Base-by-base conservation (phyloP, 345 rosid genomes). In the Raphanus sativus region DNA sequence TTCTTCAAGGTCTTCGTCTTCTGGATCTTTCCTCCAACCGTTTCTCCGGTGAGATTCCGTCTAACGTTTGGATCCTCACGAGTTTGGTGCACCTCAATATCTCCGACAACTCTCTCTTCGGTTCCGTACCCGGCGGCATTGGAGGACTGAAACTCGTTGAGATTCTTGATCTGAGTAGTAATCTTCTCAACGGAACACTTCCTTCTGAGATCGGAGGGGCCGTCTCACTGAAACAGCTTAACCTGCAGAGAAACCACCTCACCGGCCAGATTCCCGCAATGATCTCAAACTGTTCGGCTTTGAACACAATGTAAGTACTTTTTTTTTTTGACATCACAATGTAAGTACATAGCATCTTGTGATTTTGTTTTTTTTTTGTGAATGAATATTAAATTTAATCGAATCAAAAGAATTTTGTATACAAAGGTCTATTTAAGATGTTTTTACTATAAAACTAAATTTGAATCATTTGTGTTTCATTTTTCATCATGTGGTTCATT, bases 21-120 rank as follows among this genome's bases (percentile, higher is more conserved):
- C 75, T 95, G 73, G 98, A 95, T 87, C 75, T 95, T 48, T 95
- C 99, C 42, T 83, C 86, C 3, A 95, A 95, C 69, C 75, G 74
- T 12, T 85, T 95, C 25, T 85, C 90, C 70, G 93, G 99, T 67
- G 80, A 81, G 77, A 75, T 95, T 68, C 88, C 92, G 1, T 79
- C 85, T 24, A 76, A 81, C 69, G 81, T 91, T 28, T 86, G 90
- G 65, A 69, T 45, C 75, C 85, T 88, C 62, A 66, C 86, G 76
- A 84, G 86, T 83, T 74, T 92, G 86, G 71, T 80, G 85, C 75
- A 73, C 10, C 77, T 94, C 59, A 94, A 94, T 65, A 52, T 94
- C 70, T 90, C 98, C n/a, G 74, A 80, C 81, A 92, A 94, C 87
- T 75, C 79, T 50, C 70, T 94, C 3, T 70, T 78, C 29, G 97